These are phyloP conservation scores for Didymellaceae sp. DNA, from an alignment of 2,329 filamentous ascomycete species.

Conservation along the genomic window DNA sequence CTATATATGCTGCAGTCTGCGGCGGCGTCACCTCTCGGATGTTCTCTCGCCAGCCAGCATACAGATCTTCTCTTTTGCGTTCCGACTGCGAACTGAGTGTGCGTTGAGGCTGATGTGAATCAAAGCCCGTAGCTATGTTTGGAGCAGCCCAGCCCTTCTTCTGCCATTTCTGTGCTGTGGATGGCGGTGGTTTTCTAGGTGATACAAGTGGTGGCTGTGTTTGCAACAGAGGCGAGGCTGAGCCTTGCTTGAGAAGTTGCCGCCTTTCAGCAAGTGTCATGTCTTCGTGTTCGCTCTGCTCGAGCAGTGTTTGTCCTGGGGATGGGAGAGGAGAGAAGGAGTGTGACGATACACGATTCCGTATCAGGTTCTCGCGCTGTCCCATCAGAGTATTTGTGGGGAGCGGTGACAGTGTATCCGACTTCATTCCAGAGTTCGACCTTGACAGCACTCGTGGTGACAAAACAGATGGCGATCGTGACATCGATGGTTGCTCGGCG, in stretches of 20 bases:
- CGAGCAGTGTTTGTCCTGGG: conserved; percentile 33
- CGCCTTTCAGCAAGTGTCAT: conserved; percentile 73
- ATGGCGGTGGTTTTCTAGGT: conserved; percentile 29
- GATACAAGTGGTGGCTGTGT: conserved; percentile 20
- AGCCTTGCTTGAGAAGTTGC: conserved; percentile 44
- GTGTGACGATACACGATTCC: conserved; percentile 47
- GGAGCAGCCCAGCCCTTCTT: conserved; percentile 35
- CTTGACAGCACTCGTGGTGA: conserved; percentile 28
- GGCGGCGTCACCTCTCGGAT: conserved; percentile 35
- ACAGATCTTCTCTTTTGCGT: conserved; percentile 43
- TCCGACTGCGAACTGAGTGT: conserved; percentile 31
- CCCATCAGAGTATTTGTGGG: conserved; percentile 59
- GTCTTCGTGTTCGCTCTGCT: conserved; percentile 61
- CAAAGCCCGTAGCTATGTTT: conserved; percentile 37
- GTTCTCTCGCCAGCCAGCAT: conserved; percentile 46
- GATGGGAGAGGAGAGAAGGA: conserved; percentile 46
- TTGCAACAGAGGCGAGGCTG: conserved; percentile 16
- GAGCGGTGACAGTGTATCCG: conserved; percentile 33
- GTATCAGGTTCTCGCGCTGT: conserved; percentile 61
- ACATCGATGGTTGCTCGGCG: conserved; percentile 19
- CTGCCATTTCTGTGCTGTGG: conserved; percentile 39
- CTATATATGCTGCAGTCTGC: conserved; percentile 28
- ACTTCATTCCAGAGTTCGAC: conserved; percentile 24
- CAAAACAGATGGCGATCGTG: conserved; percentile 29
- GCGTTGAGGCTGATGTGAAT: conserved; percentile 49